phyloP scores from a whole-genome alignment of 176 grass and related monocot species.

The Thalia dealbata region DNA sequence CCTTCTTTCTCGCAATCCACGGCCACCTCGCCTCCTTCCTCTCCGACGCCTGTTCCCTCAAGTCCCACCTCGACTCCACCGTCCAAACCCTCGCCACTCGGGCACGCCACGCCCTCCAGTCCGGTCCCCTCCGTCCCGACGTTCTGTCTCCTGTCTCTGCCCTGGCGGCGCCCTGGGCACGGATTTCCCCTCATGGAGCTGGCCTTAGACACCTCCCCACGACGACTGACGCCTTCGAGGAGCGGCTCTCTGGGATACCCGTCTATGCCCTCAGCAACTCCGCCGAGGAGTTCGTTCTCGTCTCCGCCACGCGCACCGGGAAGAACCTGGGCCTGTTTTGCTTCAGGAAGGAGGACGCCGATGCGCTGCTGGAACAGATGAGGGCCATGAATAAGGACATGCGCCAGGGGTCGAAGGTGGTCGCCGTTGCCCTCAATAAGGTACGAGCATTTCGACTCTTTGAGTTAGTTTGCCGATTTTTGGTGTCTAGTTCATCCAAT shows the following conservation, averaged over 20 bases:
- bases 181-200: not conserved
- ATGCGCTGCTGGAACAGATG: constrained; percentile 50
- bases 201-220: not conserved
- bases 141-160: constrained; percentile 5
- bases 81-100: not conserved
- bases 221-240: constrained; percentile 33
- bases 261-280: constrained; percentile 65
- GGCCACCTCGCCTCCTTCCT: constrained; percentile 37
- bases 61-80: not conserved
- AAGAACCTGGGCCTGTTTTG: constrained; percentile 49
- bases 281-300: constrained; percentile 54
- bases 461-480: not conserved
- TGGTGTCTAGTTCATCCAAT: too few relatives aligned
- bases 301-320: constrained; percentile 17
- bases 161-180: constrained; percentile 2
- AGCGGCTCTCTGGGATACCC: constrained; percentile 57
- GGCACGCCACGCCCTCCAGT: not conserved
- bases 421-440: constrained; percentile 64
- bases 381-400: constrained; percentile 35
- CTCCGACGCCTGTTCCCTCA: not conserved
- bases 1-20: constrained; percentile 34
- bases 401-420: constrained; percentile 43
- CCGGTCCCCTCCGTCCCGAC: constrained; percentile 8
- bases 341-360: constrained; percentile 50
- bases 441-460: constrained; percentile 8